Evolutionary conservation across 352 stramenopile species (phyloP).

Genomic region (Phytopythium montanum): DNA sequence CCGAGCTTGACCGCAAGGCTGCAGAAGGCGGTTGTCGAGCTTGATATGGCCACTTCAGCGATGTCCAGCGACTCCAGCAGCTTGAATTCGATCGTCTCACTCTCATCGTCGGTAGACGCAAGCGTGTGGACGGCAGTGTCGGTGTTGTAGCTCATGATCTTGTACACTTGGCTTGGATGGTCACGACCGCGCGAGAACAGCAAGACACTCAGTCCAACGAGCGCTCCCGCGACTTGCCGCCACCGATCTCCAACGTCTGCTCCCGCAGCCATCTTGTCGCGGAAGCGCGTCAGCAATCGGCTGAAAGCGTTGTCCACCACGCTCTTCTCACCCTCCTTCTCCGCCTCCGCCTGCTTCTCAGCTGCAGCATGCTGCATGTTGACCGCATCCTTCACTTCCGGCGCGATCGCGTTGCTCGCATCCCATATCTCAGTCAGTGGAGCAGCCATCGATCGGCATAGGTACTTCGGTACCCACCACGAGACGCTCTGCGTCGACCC

Average conservation of each 20-base stretch:
- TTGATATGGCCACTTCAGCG: neutral
- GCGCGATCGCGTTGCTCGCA: neutral
- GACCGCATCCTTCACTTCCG: neutral
- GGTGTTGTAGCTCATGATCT: neutral
- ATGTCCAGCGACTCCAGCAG: neutral
- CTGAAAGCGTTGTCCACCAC: neutral
- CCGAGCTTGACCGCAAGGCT: slow-evolving; percentile 5
- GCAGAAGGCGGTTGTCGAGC: neutral
- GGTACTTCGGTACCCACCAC: slow-evolving; percentile 73
- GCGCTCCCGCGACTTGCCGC: neutral
- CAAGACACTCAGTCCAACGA: neutral
- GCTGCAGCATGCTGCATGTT: neutral
- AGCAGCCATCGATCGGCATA: slow-evolving; percentile 40
- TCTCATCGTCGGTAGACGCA: neutral
- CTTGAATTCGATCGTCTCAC: neutral
- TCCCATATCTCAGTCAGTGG: neutral
- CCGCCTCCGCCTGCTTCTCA: neutral
- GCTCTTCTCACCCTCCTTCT: neutral
- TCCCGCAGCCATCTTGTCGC: neutral
- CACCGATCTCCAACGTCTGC: neutral
- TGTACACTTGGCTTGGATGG: neutral
- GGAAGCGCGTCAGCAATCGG: neutral
- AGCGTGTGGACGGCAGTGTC: neutral
- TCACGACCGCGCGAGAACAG: neutral
- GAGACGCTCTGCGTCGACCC: slow-evolving; percentile 48